Evolutionary conservation across 495 filamentous ascomycete genomes (phyloP), one percentile per base, ranked within the genome.

Genomic region (Gamarada debralockiae): DNA sequence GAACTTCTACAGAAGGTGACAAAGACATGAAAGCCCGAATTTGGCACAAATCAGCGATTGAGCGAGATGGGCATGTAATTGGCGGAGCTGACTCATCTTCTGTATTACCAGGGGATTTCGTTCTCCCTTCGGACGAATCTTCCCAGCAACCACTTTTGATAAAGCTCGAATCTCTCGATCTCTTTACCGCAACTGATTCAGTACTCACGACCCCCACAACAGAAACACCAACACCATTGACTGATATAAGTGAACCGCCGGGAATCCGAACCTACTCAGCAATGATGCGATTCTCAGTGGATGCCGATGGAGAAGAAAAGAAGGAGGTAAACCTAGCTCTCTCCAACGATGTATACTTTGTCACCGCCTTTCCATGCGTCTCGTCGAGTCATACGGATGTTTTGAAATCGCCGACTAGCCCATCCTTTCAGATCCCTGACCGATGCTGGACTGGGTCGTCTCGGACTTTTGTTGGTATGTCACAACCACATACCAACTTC

Each of bases 341-440:
- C 2, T 36, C n/a, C 2, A 37, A 85, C 57, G 82, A 87, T 55
- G 76, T 85, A 37, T 75, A 78, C 56, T 87, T 87, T 61, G 71
- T 86, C 38, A 83, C 84, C 7, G 79, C 79, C 0, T 80, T 85
- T 49, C 80, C 81, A 41, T 88, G 84, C 41, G 76, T 76, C 3
- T 75, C 79, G 5, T 82, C 83, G 1, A 69, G 67, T 7, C 74
- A 73, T 55, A 66, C 74, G 7, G 75, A 71, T 33, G 70, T 76
- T 48, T 55, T 77, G 25, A 73, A 71, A 59, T 71, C 67, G 18
- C 68, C 74, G 4, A 72, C 69, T 21, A 77, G 70, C 57, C 70
- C 73, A 22, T 22, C 22, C 21, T 52, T 54, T 20, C 52, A 60
- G 12, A 29, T 17, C 13, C 47, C 40, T 14, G 38, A 46, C 9